phyloP scores from a whole-genome alignment of 1,139 yeast species.

The Diutina mesorugosa region DNA sequence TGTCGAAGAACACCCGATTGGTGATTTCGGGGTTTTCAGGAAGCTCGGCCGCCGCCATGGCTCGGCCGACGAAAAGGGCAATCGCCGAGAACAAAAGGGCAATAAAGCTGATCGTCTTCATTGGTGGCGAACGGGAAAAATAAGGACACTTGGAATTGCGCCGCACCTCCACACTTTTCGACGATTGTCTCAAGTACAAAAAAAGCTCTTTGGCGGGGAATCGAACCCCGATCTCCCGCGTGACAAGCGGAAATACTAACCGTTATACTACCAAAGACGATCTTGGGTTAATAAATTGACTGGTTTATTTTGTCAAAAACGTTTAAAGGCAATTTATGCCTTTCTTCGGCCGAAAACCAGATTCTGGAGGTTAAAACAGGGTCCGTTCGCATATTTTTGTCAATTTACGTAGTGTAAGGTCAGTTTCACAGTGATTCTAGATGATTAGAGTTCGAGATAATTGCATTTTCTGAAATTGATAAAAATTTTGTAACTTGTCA shows the following conservation, averaged over 20 bases:
- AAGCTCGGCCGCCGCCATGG: slow-evolving; percentile 14
- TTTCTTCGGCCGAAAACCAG: too few relatives aligned
- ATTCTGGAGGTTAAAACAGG: too few relatives aligned
- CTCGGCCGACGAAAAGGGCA: slow-evolving; percentile 10
- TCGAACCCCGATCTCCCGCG: background rate
- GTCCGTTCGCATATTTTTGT: too few relatives aligned
- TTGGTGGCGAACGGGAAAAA: slow-evolving; percentile 5
- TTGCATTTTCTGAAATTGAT: too few relatives aligned
- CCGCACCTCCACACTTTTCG: background rate
- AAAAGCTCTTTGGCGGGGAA: background rate
- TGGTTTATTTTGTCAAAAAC: too few relatives aligned
- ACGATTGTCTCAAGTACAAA: background rate
- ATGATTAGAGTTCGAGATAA: too few relatives aligned
- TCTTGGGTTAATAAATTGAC: too few relatives aligned
- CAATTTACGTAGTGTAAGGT: too few relatives aligned
- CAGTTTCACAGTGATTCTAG: too few relatives aligned
- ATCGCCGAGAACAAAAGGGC: slow-evolving; percentile 11
- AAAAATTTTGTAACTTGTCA: too few relatives aligned
- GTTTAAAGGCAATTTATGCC: too few relatives aligned
- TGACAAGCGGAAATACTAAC: background rate
- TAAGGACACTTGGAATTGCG: background rate
- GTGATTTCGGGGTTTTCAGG: slow-evolving; percentile 49
- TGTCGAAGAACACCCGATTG: slow-evolving; percentile 73
- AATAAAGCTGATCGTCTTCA: slow-evolving; percentile 17
- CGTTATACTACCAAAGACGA: background rate